phyloP scores from a whole-genome alignment of 2,329 filamentous ascomycete genomes.

The Xylariaceae sp. region DNA sequence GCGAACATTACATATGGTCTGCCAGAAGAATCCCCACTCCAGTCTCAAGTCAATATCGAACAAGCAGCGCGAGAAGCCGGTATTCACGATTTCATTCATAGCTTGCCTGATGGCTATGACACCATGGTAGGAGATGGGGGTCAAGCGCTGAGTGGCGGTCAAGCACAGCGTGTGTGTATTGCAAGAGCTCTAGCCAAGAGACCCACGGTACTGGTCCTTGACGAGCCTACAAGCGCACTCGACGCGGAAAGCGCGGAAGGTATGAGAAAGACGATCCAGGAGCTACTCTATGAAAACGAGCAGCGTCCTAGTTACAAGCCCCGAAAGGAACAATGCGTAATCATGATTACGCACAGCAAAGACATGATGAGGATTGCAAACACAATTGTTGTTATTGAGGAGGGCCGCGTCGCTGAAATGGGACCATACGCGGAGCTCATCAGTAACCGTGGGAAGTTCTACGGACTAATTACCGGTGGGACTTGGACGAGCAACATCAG shows the following conservation, averaged over 20 bases:
- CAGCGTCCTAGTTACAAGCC: background rate
- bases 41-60: constrained; percentile 42
- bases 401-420: constrained; percentile 60
- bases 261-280: constrained; percentile 59
- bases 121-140: constrained; percentile 77
- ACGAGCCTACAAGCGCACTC: constrained; percentile 81
- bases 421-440: constrained; percentile 64
- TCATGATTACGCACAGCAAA: constrained; percentile 76
- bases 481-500: constrained; percentile 16
- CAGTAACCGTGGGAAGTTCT: constrained; percentile 40
- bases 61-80: constrained; percentile 55
- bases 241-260: constrained; percentile 64
- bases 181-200: constrained; percentile 70
- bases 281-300: constrained; percentile 39
- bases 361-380: constrained; percentile 86
- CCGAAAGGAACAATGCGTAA: constrained; percentile 46
- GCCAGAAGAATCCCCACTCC: constrained; percentile 47
- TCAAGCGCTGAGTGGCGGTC: constrained; percentile 70
- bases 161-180: constrained; percentile 77
- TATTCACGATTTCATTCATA: constrained; percentile 72
- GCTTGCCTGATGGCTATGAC: constrained; percentile 65
- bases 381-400: constrained; percentile 68
- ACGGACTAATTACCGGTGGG: constrained; percentile 35
- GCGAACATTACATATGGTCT: constrained; percentile 84
- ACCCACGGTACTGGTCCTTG: constrained; percentile 72